Conservation (phyloP, 2,329 filamentous ascomycete species). For the Xylaria sp. region DNA sequence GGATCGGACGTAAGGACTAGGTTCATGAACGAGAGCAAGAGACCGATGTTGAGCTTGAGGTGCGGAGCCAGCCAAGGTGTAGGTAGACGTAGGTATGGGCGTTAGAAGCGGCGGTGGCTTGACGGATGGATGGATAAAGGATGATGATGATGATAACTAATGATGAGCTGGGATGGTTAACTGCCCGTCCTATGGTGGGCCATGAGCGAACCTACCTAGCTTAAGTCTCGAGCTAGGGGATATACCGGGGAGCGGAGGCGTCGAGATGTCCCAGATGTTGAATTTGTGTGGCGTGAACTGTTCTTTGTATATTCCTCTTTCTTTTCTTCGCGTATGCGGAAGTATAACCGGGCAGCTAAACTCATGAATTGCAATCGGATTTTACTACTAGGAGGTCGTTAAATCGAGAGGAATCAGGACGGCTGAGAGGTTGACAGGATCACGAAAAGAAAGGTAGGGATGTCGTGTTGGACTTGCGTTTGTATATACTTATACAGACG, state of each 20-base stretch:
- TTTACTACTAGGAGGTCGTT: neutral
- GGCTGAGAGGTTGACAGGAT: conserved; percentile 10
- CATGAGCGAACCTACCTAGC: conserved; percentile 27
- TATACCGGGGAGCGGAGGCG: conserved; percentile 23
- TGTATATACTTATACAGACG: neutral
- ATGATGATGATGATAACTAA: conserved; percentile 31
- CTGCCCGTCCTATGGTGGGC: conserved; percentile 42
- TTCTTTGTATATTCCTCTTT: neutral
- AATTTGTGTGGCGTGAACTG: neutral
- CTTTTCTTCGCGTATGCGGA: conserved; percentile 3
- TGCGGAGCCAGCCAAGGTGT: conserved; percentile 28
- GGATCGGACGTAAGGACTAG: conserved; percentile 4
- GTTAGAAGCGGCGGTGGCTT: conserved; percentile 40
- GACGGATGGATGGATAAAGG: conserved; percentile 31
- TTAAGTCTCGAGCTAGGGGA: conserved; percentile 34
- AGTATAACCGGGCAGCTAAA: neutral
- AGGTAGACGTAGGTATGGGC: conserved; percentile 22
- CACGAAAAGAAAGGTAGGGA: neutral
- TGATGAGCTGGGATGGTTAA: conserved; percentile 40
- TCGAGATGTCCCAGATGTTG: conserved; percentile 14
- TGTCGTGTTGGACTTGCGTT: conserved; percentile 16
- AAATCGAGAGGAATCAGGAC: neutral
- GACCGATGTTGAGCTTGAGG: conserved; percentile 13
- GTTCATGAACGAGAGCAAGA: conserved; percentile 11
- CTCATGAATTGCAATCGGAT: neutral